phyloP scores from a whole-genome alignment of 331 rosid genomes.

The Quercus lobata region DNA sequence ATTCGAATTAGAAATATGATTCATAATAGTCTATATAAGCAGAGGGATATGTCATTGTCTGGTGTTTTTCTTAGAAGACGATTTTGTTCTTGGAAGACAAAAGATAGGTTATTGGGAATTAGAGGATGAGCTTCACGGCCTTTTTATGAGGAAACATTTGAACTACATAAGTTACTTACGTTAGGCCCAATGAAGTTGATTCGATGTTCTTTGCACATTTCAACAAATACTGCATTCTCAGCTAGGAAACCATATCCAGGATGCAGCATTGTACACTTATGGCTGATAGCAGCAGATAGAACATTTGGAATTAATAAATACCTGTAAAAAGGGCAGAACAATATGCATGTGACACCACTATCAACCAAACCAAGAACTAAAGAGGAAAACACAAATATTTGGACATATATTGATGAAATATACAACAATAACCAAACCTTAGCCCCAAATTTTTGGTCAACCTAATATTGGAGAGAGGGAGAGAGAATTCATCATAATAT shows the following conservation, averaged over 20 bases:
- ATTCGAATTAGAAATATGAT: too few relatives aligned
- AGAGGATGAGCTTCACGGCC: background rate
- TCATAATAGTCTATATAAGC: too few relatives aligned
- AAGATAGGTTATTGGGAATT: background rate
- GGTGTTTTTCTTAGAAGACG: too few relatives aligned
- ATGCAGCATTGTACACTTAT: conserved; percentile 83
- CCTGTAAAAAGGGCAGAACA: conserved; percentile 36
- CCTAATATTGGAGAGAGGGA: too few relatives aligned
- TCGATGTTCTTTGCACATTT: conserved; percentile 88
- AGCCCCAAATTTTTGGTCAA: too few relatives aligned
- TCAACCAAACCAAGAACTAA: conserved; percentile 6
- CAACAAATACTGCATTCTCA: conserved; percentile 93
- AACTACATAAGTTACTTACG: conserved; percentile 38
- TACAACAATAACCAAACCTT: too few relatives aligned
- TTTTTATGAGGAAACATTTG: background rate
- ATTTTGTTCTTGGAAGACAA: too few relatives aligned
- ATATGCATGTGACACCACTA: background rate
- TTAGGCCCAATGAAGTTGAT: conserved; percentile 96
- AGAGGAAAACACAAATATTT: background rate
- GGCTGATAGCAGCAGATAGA: conserved; percentile 82
- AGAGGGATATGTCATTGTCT: too few relatives aligned
- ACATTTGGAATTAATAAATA: conserved; percentile 80
- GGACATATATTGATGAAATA: background rate
- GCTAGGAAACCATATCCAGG: conserved; percentile 99
- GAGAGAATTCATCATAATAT: background rate